Base-by-base conservation (phyloP, 2,329 filamentous ascomycete genomes). In the Penicillium glabrum region DNA sequence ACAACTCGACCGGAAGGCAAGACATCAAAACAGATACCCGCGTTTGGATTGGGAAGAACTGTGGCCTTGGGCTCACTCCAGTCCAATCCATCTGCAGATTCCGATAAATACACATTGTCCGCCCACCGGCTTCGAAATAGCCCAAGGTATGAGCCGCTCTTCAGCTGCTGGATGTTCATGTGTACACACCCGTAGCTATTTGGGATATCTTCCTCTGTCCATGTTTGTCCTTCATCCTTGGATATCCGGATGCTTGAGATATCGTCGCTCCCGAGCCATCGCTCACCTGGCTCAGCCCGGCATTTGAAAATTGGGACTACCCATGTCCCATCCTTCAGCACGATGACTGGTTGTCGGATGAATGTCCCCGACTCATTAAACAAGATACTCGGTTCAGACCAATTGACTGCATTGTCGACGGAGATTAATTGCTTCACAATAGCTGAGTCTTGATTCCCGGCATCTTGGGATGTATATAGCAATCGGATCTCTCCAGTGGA, bases 211-310 rank as follows among this genome's bases (percentile, higher is more conserved):
- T 61, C 75, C 57, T 79, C 77, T 0, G 47, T 52, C 78, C 78
- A 80, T 0, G 73, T 76, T 23, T 65, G 51, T 3, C 78, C 78
- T 5, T 67, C 60, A 21, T 80, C 76, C 2, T 60, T 52, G 1
- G 74, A 75, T 43, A 72, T 72, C 7, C 75, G 68, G 1, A 80
- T 58, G 0, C 71, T 73, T 0, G 78, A 77, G 0, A 78, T 71
- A 26, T 80, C 78, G 43, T 80, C 74, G 35, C 72, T 79, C 1
- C 78, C 78, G 2, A 79, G 70, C 78, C 78, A 80, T 14, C 76
- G 64, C 5, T 74, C 72, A 0, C 77, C 77, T 0, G 72, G 67
- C 1, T 72, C 69, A 0, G 72, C 72, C 5, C 77, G 72, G 49
- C 77, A 80, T 59, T 78, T 74, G 59, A 77, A 80, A 1, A 77